These are phyloP conservation scores for Elaphomyces granulatus DNA, from an alignment of 495 filamentous ascomycete species.

Conservation along the genomic window DNA sequence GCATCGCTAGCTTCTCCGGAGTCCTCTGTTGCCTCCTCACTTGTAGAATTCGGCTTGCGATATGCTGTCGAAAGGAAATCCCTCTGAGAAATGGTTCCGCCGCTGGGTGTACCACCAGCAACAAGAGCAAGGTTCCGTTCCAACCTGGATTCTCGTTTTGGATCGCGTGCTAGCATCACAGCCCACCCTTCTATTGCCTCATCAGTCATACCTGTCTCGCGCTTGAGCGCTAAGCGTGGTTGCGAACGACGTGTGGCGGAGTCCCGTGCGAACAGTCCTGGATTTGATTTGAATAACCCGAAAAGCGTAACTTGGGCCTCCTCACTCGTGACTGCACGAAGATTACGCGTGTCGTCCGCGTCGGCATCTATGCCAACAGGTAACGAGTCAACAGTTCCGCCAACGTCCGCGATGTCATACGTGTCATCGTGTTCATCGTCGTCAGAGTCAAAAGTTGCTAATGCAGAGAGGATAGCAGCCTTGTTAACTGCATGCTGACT, in stretches of 20 bases:
- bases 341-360: constrained; percentile 19
- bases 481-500: constrained; percentile 50
- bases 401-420: constrained; percentile 84
- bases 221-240: constrained; percentile 46
- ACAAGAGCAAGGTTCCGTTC: constrained; percentile 51
- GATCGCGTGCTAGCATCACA: constrained; percentile 64
- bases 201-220: constrained; percentile 77
- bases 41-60: constrained; percentile 15
- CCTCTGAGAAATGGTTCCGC: constrained; percentile 32
- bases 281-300: constrained; percentile 45
- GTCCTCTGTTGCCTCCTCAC: constrained; percentile 21
- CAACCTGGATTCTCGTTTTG: constrained; percentile 46
- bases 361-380: constrained; percentile 26
- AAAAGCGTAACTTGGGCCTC: constrained; percentile 44
- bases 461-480: constrained; percentile 78
- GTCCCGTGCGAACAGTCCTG: constrained; percentile 54
- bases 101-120: constrained; percentile 23
- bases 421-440: constrained; percentile 97
- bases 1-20: constrained; percentile 13
- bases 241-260: constrained; percentile 48
- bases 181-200: constrained; percentile 92
- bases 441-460: constrained; percentile 82
- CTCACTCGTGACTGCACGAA: constrained; percentile 18
- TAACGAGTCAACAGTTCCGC: constrained; percentile 60
- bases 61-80: constrained; percentile 49